Percentiles rank a stretch among this genome's conserved stretches.
Conservation (phyloP, 768 basidiomycete genomes). For the Sporobolomyces phaffii region DNA sequence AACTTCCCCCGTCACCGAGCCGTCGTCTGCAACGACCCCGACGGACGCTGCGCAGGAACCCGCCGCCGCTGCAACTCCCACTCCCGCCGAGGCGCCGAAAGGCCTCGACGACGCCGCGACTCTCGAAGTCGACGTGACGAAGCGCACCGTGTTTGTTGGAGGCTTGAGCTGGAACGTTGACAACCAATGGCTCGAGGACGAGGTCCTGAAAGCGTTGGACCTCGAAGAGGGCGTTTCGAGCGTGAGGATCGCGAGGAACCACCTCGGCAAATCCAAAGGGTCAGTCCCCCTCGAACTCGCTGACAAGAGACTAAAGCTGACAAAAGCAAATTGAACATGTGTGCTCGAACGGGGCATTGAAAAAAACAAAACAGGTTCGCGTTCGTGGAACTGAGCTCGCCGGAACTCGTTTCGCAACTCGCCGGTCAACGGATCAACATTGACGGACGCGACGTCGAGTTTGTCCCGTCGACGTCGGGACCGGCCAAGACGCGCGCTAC, state of each 20-base stretch:
- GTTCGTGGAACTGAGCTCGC: constrained; percentile 47
- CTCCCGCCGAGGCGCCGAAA: constrained; percentile 44
- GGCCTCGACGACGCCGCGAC: constrained; percentile 45
- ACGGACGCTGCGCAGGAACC: not conserved
- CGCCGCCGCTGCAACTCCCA: constrained; percentile 2
- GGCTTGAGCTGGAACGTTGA: constrained; percentile 92
- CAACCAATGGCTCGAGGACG: constrained; percentile 86
- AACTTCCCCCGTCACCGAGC: not conserved
- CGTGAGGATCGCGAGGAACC: constrained; percentile 34
- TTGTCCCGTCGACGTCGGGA: constrained; percentile 65
- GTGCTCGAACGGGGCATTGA: too few species aligned
- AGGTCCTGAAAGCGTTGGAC: constrained; percentile 75
- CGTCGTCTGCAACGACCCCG: not conserved
- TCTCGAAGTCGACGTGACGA: constrained; percentile 50
- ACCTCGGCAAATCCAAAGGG: constrained; percentile 24
- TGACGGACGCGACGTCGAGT: constrained; percentile 77
- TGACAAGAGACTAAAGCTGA: too few species aligned
- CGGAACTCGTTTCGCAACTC: constrained; percentile 56
- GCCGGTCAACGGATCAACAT: constrained; percentile 76
- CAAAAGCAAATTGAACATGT: too few species aligned
- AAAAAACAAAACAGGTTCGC: constrained; percentile 21
- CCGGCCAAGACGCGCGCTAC: constrained; percentile 10
- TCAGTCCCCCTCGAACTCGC: not conserved
- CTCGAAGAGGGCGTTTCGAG: constrained; percentile 50
- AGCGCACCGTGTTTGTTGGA: constrained; percentile 80